Evolutionary conservation across 2,329 filamentous ascomycete species (phyloP), one percentile per base, ranked within the genome.

Genomic region (Alternaria angustiovoidea): DNA sequence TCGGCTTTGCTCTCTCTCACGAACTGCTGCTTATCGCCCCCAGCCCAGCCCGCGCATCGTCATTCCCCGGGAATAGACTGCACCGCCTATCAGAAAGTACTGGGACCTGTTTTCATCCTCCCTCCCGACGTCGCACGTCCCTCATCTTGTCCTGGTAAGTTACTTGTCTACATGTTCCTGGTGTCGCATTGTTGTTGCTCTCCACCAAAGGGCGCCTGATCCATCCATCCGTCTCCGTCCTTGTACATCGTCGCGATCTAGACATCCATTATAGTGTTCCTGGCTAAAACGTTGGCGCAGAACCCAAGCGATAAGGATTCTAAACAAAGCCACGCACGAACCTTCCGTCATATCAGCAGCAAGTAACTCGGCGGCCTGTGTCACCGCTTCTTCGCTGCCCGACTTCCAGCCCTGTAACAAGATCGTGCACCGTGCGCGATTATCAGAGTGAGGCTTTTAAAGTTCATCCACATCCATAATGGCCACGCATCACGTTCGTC

Each of bases 281-380:
- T 74, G 68, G 76, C 75, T 78, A 76, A 78, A 61, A 58, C 57
- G 59, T 72, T 67, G 68, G 64, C 62, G 69, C 69, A 75, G 74
- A 70, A 65, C 59, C 57, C 20, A 68, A 59, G 65, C 65, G 75
- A 78, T 77, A 78, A 77, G 74, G 58, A 59, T 59, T 65, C 68
- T 65, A 64, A 72, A 77, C 73, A 76, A 77, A 77, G 75, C 74
- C 74, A 77, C 75, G 76, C 75, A 66, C 69, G 62, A 67, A 51
- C 62, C 62, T 69, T 61, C 67, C 71, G 68, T 72, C 74, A 76
- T 76, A 76, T 75, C 73, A 71, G 74, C 66, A 69, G 65, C 64
- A 57, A 62, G 54, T 51, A 58, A 64, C 59, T 58, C 64, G 71
- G 52, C 30, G 68, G 67, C 69, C 70, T 73, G 76, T 78, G 75